These are phyloP conservation scores for Pleurotus sapidus DNA, from an alignment of 768 basidiomycete genomes.

Conservation along the genomic window DNA sequence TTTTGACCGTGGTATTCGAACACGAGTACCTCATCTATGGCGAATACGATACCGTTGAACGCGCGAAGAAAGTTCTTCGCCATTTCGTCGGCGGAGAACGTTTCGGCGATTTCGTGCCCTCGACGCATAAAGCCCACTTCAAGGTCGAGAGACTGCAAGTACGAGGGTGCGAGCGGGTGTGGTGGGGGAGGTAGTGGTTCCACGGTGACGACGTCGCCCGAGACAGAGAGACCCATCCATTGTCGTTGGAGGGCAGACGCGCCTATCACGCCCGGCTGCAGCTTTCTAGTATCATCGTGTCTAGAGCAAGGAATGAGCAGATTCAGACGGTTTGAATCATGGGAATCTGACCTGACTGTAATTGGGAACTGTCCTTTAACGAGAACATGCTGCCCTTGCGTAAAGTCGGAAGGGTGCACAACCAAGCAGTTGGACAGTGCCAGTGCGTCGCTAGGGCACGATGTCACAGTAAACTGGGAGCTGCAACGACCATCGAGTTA, in stretches of 20 bases:
- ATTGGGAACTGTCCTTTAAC: conserved; percentile 70
- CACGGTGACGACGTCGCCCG: conserved; percentile 74
- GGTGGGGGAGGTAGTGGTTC: conserved; percentile 57
- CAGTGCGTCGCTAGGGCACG: conserved; percentile 60
- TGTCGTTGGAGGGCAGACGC: conserved; percentile 76
- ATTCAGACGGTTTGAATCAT: background rate
- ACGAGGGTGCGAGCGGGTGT: conserved; percentile 49
- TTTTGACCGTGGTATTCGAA: conserved; percentile 90
- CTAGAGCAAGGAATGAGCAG: conserved; percentile 32
- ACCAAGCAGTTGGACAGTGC: conserved; percentile 83
- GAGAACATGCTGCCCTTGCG: conserved; percentile 67
- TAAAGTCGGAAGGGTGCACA: conserved; percentile 77
- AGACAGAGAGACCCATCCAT: conserved; percentile 84
- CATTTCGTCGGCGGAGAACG: conserved; percentile 90
- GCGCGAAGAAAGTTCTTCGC: conserved; percentile 69
- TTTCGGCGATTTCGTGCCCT: conserved; percentile 53
- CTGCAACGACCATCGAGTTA: conserved; percentile 1
- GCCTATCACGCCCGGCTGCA: conserved; percentile 71
- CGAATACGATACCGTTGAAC: conserved; percentile 71
- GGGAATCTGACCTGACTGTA: conserved; percentile 61
- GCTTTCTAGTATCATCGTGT: conserved; percentile 73
- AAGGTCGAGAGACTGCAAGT: conserved; percentile 76
- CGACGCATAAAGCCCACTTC: conserved; percentile 67
- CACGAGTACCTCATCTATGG: conserved; percentile 64
- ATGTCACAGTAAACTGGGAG: conserved; percentile 53